phyloP scores from a whole-genome alignment of 2,329 filamentous ascomycete genomes.

The Beauveria pseudobassiana region DNA sequence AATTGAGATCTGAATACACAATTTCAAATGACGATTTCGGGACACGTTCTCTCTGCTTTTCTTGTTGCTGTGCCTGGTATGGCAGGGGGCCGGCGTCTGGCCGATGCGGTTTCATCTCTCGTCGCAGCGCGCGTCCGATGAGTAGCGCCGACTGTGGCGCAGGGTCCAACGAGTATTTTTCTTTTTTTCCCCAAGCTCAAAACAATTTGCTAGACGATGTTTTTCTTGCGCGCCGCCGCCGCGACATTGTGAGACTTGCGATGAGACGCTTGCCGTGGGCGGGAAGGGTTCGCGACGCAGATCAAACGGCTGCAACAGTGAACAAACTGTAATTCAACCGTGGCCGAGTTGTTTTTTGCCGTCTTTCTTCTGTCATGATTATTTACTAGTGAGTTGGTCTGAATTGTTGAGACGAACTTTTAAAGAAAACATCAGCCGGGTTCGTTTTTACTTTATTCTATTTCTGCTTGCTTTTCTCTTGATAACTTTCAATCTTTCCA shows the following conservation, averaged over 20 bases:
- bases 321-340: not conserved
- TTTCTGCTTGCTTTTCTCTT: not conserved
- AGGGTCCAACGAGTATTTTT: not conserved
- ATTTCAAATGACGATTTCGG: not conserved
- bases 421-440: not conserved
- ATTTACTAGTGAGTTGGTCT: not conserved
- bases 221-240: not conserved
- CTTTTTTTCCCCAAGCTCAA: not conserved
- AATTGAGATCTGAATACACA: not conserved
- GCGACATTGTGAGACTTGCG: conserved; percentile 4
- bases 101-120: conserved; percentile 1
- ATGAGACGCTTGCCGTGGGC: not conserved
- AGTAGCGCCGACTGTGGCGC: not conserved
- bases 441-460: not conserved
- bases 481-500: not conserved
- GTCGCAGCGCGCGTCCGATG: not conserved
- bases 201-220: not conserved
- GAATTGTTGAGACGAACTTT: conserved; percentile 2
- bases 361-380: not conserved
- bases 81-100: not conserved
- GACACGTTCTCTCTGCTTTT: not conserved
- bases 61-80: not conserved
- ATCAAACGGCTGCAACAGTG: conserved; percentile 5
- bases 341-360: not conserved
- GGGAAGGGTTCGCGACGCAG: not conserved